phyloP scores from a whole-genome alignment of 176 grass and related monocot species.

The Zea luxurians region DNA sequence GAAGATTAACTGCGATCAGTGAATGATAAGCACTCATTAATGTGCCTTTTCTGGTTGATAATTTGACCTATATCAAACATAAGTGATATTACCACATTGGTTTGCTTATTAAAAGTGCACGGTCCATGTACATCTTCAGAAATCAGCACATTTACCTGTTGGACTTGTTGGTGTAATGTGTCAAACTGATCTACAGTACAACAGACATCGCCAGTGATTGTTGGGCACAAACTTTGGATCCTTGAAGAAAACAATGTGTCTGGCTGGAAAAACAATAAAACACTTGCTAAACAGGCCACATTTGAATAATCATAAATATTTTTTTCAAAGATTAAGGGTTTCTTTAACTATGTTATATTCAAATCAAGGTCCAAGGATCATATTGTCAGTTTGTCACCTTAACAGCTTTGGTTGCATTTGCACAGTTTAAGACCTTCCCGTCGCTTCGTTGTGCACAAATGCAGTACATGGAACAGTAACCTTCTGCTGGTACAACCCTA shows the following conservation, averaged over 20 bases:
- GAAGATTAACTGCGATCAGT: slow-evolving; percentile 7
- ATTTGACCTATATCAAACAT: slow-evolving; percentile 32
- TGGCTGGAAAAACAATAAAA: slow-evolving; percentile 65
- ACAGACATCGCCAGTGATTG: slow-evolving; percentile 82
- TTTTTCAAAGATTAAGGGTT: slow-evolving; percentile 22
- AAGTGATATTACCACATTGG: slow-evolving; percentile 1
- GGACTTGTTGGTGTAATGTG: slow-evolving; percentile 74
- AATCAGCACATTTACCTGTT: slow-evolving; percentile 66
- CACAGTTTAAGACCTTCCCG: slow-evolving; percentile 86
- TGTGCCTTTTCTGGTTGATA: not conserved
- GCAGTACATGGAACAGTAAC: slow-evolving; percentile 88
- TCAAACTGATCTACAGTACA: slow-evolving; percentile 87
- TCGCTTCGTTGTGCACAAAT: slow-evolving; percentile 80
- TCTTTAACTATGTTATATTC: slow-evolving; percentile 32
- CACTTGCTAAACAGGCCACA: slow-evolving; percentile 36
- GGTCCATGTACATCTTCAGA: slow-evolving; percentile 3
- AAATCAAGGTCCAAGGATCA: slow-evolving; percentile 18
- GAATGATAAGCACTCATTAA: slow-evolving; percentile 1
- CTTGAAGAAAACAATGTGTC: slow-evolving; percentile 78
- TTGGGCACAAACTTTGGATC: slow-evolving; percentile 98
- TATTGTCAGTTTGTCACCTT: slow-evolving; percentile 52
- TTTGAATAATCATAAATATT: not conserved
- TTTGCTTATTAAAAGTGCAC: slow-evolving; percentile 32
- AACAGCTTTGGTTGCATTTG: slow-evolving; percentile 71
- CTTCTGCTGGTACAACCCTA: slow-evolving; percentile 72